These are phyloP conservation scores for Fistulinella prunicolor DNA, from an alignment of 768 basidiomycete genomes.

Conservation along the genomic window DNA sequence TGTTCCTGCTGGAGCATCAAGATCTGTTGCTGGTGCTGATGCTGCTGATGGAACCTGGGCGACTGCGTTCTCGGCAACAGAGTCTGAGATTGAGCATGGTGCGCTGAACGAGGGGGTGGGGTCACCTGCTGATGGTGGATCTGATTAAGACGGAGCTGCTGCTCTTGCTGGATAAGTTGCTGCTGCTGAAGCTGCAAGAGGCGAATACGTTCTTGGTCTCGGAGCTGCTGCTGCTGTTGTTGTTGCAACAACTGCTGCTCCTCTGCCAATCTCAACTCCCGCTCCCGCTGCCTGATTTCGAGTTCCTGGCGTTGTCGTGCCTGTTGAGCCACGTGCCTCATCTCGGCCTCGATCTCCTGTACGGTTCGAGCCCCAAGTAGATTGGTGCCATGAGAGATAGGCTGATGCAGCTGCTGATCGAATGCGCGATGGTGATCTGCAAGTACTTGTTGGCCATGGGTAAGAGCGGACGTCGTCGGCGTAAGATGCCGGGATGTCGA, in stretches of 20 bases:
- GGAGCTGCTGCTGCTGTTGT: constrained; percentile 41
- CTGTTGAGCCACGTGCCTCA: constrained; percentile 61
- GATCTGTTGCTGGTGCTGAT: constrained; percentile 71
- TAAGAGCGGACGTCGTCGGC: constrained; percentile 24
- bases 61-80: constrained; percentile 62
- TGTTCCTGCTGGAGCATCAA: constrained; percentile 67
- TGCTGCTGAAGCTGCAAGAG: constrained; percentile 46
- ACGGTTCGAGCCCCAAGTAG: constrained; percentile 56
- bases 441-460: constrained; percentile 28
- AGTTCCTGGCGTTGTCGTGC: constrained; percentile 37
- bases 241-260: constrained; percentile 39
- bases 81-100: constrained; percentile 23
- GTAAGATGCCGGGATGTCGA: constrained; percentile 23
- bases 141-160: constrained; percentile 37
- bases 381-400: constrained; percentile 31
- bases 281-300: constrained; percentile 47
- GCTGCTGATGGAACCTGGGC: constrained; percentile 74
- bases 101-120: constrained; percentile 70
- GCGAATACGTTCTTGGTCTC: constrained; percentile 39
- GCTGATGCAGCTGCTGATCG: constrained; percentile 40
- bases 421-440: constrained; percentile 32
- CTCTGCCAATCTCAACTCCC: constrained; percentile 34
- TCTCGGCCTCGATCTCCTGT: constrained; percentile 83
- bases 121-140: constrained; percentile 42
- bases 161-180: constrained; percentile 32